Evolutionary conservation across 352 stramenopile genomes (phyloP).

Genomic region (Pythium pyrilobum): DNA sequence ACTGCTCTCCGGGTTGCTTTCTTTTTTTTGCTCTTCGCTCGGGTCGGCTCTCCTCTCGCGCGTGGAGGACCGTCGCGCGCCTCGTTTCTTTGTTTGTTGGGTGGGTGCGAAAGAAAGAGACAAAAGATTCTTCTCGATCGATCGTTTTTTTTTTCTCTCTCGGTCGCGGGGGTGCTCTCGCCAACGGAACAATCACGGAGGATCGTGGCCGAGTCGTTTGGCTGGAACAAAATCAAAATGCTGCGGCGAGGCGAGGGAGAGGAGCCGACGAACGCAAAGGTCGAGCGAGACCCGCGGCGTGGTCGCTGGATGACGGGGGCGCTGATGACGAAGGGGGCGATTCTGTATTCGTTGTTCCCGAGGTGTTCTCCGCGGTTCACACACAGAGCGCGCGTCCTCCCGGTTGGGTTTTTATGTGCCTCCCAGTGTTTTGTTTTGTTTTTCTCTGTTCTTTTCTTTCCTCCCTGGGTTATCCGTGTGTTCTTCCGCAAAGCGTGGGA

Average conservation of each 20-base stretch:
- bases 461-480: slow-evolving; percentile 6
- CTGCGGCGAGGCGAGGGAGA: background rate
- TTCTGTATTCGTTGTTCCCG: no score
- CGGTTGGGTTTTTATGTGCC: no score
- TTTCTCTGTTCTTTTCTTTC: slow-evolving; percentile 20
- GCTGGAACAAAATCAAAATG: slow-evolving; percentile 10
- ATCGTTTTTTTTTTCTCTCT: background rate
- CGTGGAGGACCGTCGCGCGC: no score
- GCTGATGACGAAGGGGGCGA: background rate
- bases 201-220: no score
- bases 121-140: slow-evolving; percentile 19
- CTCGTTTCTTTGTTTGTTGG: background rate
- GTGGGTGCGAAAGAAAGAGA: slow-evolving; percentile 11
- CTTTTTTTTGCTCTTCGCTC: background rate
- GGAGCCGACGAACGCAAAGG: no score
- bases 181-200: no score
- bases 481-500: slow-evolving; percentile 6
- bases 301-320: no score
- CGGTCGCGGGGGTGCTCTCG: background rate
- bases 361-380: no score
- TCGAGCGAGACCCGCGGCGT: no score
- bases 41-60: background rate
- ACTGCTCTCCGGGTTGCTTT: background rate
- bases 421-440: slow-evolving; percentile 8
- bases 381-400: no score